phyloP scores from a whole-genome alignment of 148 eudicot genomes.

The Camellia sinensis region DNA sequence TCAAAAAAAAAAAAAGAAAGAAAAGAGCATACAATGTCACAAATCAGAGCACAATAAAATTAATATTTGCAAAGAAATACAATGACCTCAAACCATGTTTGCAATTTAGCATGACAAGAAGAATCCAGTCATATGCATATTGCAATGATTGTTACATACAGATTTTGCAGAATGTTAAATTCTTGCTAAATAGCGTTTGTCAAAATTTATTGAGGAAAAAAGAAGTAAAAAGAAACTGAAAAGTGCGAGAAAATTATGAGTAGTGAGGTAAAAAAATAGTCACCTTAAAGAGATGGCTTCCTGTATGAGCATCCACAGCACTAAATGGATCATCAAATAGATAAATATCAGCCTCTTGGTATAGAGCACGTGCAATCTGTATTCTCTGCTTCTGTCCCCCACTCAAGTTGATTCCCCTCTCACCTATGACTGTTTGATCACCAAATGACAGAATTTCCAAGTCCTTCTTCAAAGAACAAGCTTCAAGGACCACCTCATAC shows the following conservation, averaged over 20 bases:
- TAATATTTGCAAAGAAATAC: not conserved
- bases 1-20: not conserved
- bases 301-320: constrained; percentile 67
- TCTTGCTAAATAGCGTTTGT: no score
- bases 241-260: not conserved
- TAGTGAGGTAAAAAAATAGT: constrained; percentile 12
- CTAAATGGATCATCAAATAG: constrained; percentile 64
- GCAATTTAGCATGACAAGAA: not conserved
- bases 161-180: no score
- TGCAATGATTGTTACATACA: no score
- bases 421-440: constrained; percentile 50
- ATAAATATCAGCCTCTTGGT: constrained; percentile 53
- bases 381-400: constrained; percentile 66
- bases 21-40: not conserved
- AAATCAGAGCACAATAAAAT: not conserved
- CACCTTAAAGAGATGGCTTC: constrained; percentile 59
- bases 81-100: not conserved
- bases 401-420: constrained; percentile 61
- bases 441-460: constrained; percentile 48
- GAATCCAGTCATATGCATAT: not conserved
- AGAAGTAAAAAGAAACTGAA: not conserved
- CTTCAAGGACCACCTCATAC: constrained; percentile 49
- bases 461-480: constrained; percentile 55
- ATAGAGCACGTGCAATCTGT: constrained; percentile 53
- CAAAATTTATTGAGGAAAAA: not conserved